Evolutionary conservation across 495 filamentous ascomycete species (phyloP).

Genomic region (Annulohypoxylon nitens): DNA sequence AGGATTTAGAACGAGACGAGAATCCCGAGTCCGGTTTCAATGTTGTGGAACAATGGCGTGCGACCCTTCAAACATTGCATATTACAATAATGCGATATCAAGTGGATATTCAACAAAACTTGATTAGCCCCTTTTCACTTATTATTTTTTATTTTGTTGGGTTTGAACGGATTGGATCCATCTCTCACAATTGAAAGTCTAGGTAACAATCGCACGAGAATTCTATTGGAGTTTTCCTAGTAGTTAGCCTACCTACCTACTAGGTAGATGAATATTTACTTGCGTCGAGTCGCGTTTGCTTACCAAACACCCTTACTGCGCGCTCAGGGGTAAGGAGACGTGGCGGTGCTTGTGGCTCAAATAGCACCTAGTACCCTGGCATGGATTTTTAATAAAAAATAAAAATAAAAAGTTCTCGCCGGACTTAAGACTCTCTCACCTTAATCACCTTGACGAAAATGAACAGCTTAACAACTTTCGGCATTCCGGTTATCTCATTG

Average conservation of each 20-base stretch:
- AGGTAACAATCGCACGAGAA: no score
- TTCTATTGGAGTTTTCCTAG: no score
- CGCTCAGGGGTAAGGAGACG: constrained; percentile 23
- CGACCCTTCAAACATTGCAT: constrained; percentile 12
- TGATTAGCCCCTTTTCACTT: background rate
- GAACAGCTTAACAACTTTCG: constrained; percentile 9
- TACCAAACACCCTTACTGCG: background rate
- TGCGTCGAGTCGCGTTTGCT: background rate
- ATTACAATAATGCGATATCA: background rate
- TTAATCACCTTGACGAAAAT: constrained; percentile 1
- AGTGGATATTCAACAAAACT: background rate
- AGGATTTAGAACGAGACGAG: background rate
- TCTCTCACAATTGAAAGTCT: background rate
- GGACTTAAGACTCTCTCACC: constrained; percentile 15
- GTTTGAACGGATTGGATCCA: background rate
- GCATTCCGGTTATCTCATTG: background rate
- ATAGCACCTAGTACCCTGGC: background rate
- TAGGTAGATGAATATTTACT: no score
- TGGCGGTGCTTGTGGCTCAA: constrained; percentile 43
- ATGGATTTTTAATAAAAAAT: background rate
- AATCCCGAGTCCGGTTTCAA: background rate
- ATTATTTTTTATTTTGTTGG: no score
- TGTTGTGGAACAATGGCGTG: constrained; percentile 13
- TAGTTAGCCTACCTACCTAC: no score
- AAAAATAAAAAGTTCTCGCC: constrained; percentile 24